Conservation (phyloP, 306 rosid species). For the Vigna hirtella region DNA sequence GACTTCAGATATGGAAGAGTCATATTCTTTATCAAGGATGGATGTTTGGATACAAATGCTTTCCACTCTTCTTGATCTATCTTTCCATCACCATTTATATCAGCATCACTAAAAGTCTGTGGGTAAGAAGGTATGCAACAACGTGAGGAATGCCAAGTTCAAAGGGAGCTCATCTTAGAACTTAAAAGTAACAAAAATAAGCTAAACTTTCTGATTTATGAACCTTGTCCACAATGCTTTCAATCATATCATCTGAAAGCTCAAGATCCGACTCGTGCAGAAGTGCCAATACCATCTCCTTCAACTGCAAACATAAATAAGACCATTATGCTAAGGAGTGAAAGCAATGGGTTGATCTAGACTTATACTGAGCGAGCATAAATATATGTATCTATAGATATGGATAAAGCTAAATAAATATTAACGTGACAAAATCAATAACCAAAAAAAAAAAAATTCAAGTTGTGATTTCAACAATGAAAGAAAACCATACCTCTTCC, state of each 20-base stretch:
- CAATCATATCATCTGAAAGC: conserved; percentile 79
- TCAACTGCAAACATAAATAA: conserved; percentile 58
- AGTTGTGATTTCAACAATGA: background rate
- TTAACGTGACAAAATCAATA: background rate
- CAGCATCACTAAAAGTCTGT: conserved; percentile 84
- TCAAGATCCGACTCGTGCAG: conserved; percentile 78
- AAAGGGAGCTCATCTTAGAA: conserved; percentile 7
- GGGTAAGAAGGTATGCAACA: conserved; percentile 34
- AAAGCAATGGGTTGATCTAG: conserved; percentile 6
- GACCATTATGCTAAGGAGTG: conserved; percentile 28
- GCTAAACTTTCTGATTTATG: background rate
- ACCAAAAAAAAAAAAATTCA: background rate
- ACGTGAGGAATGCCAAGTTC: conserved; percentile 7
- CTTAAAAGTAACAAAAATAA: background rate
- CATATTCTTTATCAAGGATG: conserved; percentile 86
- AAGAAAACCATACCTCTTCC: conserved; percentile 67
- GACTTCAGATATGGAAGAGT: conserved; percentile 85
- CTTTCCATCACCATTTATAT: conserved; percentile 78
- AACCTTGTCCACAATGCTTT: conserved; percentile 87
- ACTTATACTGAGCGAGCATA: background rate
- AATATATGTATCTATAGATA: background rate
- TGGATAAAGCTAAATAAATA: background rate
- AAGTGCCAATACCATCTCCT: conserved; percentile 90
- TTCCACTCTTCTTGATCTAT: conserved; percentile 96
- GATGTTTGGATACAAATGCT: conserved; percentile 75